Evolutionary conservation across 345 rosid species (phyloP).

Genomic region (Pistacia atlantica): DNA sequence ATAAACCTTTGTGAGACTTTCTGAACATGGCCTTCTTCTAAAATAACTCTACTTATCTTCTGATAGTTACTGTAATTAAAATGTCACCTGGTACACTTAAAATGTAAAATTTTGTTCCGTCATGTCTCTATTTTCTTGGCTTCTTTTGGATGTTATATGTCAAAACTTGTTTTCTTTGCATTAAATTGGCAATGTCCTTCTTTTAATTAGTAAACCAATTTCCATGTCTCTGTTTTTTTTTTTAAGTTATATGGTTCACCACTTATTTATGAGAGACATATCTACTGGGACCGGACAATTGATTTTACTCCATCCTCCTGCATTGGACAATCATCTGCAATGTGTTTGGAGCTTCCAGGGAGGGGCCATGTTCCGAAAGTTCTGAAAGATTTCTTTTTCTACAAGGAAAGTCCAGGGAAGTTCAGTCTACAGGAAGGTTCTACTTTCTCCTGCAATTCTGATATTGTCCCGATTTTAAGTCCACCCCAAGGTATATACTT

Average conservation of each 20-base stretch:
- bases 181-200: too few relatives aligned
- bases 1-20: too few relatives aligned
- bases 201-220: too few relatives aligned
- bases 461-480: slow-evolving; percentile 44
- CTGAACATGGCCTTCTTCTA: background rate
- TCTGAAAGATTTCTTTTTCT: slow-evolving; percentile 31
- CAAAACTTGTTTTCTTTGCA: too few relatives aligned
- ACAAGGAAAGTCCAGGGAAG: slow-evolving; percentile 28
- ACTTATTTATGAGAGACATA: slow-evolving; percentile 28
- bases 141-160: too few relatives aligned
- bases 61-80: too few relatives aligned
- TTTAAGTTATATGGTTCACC: slow-evolving; percentile 47
- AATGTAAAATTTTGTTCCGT: too few relatives aligned
- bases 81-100: background rate
- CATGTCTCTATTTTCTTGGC: too few relatives aligned
- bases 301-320: slow-evolving; percentile 42
- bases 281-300: slow-evolving; percentile 42
- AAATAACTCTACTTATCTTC: too few relatives aligned
- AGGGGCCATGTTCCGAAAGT: slow-evolving; percentile 29
- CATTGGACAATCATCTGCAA: slow-evolving; percentile 48
- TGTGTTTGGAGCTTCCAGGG: slow-evolving; percentile 41
- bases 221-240: background rate
- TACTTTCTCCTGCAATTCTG: slow-evolving; percentile 35
- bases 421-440: slow-evolving; percentile 30
- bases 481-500: slow-evolving; percentile 31